These are phyloP conservation scores for Baudoinia panamericana DNA, from an alignment of 495 filamentous ascomycete species.

Conservation along the genomic window DNA sequence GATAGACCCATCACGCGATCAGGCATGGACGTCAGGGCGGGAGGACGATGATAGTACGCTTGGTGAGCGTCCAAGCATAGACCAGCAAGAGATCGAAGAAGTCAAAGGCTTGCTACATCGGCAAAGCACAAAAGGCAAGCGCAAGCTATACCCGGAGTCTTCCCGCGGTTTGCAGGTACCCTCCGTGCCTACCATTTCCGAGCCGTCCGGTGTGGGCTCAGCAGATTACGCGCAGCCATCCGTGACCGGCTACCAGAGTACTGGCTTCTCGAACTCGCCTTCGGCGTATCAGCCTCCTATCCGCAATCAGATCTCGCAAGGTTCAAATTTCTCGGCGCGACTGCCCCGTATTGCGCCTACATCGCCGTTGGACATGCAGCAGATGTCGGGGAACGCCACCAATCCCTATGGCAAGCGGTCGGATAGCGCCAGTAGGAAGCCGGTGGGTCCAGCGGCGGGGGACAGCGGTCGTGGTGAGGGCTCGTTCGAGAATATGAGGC, in stretches of 20 bases:
- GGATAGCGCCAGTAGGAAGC: conserved; percentile 2
- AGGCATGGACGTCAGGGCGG: conserved; percentile 15
- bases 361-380: conserved; percentile 15
- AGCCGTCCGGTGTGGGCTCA: conserved; percentile 3
- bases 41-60: conserved; percentile 18
- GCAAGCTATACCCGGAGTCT: conserved; percentile 9
- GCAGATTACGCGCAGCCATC: conserved; percentile 1
- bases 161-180: background rate
- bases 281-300: background rate
- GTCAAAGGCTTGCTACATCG: conserved; percentile 23
- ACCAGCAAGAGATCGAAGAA: conserved; percentile 22
- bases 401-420: conserved; percentile 11
- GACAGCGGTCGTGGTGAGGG: background rate
- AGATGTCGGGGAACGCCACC: conserved; percentile 5
- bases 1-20: conserved; percentile 20
- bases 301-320: background rate
- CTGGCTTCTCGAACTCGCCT: background rate
- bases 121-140: conserved; percentile 23
- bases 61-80: conserved; percentile 19
- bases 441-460: conserved; percentile 3
- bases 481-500: conserved; percentile 7
- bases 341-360: background rate
- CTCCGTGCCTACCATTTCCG: conserved; percentile 18
- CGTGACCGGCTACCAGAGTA: conserved; percentile 6
- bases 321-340: background rate